Evolutionary conservation across 441 rosid genomes (phyloP).

Genomic region (California macrophylla): DNA sequence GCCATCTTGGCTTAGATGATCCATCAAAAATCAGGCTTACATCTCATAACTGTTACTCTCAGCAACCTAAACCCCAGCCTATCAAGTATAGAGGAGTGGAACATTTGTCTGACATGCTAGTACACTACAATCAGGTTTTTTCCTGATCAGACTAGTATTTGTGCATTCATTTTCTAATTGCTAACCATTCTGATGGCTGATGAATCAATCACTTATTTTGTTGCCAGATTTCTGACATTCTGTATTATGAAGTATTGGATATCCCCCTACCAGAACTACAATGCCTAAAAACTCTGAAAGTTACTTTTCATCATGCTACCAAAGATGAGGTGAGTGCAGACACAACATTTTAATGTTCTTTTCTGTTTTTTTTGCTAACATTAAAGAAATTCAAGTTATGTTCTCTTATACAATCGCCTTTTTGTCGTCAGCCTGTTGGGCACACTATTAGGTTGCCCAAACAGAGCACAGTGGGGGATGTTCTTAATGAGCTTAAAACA

Average conservation of each 20-base stretch:
- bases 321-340: constrained; percentile 55
- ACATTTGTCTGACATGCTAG: constrained; percentile 58
- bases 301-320: constrained; percentile 61
- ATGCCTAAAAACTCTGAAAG: constrained; percentile 60
- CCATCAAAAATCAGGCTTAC: constrained; percentile 68
- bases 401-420: constrained; percentile 16
- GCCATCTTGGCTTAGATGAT: constrained; percentile 48
- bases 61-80: constrained; percentile 75
- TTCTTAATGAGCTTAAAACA: constrained; percentile 53
- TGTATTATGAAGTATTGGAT: constrained; percentile 65
- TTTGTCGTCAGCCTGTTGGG: constrained; percentile 41
- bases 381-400: constrained; percentile 11
- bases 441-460: constrained; percentile 63
- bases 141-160: constrained; percentile 12
- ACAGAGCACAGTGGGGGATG: constrained; percentile 70
- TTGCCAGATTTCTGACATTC: constrained; percentile 53
- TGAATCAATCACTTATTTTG: constrained; percentile 6
- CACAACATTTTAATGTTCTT: constrained; percentile 10
- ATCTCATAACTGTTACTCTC: constrained; percentile 67
- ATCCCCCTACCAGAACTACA: constrained; percentile 71
- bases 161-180: neutral
- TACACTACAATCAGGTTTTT: constrained; percentile 65
- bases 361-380: constrained; percentile 12
- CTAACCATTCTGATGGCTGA: constrained; percentile 13
- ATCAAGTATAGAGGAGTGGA: constrained; percentile 59